These are phyloP conservation scores for Thalia dealbata DNA, from an alignment of 176 grass and related monocot species.

Conservation along the genomic window DNA sequence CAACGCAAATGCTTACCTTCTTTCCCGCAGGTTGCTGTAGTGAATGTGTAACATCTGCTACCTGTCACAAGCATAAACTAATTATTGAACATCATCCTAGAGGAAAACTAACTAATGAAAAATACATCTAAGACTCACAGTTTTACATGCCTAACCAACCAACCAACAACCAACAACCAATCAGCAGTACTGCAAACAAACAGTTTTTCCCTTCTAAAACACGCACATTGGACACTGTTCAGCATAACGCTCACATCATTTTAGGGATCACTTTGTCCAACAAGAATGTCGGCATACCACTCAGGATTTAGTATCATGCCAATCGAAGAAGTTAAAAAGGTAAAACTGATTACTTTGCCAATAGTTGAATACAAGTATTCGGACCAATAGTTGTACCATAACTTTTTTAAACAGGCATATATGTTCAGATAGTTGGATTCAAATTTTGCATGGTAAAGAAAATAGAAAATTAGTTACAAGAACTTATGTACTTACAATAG, in stretches of 20 bases:
- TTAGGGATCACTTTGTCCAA: neutral
- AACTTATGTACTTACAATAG: constrained; percentile 65
- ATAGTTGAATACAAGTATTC: no score
- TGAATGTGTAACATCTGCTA: constrained; percentile 93
- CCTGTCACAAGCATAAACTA: constrained; percentile 38
- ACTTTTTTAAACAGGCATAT: neutral
- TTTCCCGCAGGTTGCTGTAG: constrained; percentile 89
- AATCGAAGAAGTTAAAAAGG: no score
- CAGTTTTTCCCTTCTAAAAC: no score
- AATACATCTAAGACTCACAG: neutral
- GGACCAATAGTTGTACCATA: neutral
- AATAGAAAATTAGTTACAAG: constrained; percentile 18
- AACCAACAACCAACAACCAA: no score
- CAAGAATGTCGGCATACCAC: no score
- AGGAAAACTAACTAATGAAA: neutral
- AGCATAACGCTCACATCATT: neutral
- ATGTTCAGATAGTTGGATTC: neutral
- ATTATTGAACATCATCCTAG: neutral
- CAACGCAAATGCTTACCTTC: constrained; percentile 44
- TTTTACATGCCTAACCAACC: no score
- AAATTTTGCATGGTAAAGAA: neutral
- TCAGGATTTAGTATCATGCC: no score
- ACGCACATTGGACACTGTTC: no score
- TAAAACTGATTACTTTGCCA: neutral
- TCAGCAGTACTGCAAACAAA: no score